Conservation (phyloP, 2,329 filamentous ascomycete genomes). For the Hymenoscyphus albidus region DNA sequence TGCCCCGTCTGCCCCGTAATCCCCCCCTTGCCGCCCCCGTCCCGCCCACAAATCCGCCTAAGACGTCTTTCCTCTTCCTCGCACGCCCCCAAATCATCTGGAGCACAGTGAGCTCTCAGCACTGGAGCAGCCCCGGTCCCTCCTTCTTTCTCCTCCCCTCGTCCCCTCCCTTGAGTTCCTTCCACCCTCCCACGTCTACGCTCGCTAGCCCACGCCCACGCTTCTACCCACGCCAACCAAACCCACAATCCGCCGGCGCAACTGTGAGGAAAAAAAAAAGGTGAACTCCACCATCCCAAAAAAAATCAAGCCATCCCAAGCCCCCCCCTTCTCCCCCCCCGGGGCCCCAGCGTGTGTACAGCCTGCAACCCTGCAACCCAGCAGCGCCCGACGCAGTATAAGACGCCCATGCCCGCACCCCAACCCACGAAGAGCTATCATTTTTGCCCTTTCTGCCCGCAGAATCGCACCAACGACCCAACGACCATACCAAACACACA, state of each 20-base stretch:
- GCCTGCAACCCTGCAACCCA: no score
- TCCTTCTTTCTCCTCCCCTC: not conserved
- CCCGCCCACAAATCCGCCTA: not conserved
- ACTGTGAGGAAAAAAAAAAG: not conserved
- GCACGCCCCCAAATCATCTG: not conserved
- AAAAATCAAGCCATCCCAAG: conserved; percentile 1
- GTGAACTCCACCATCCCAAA: not conserved
- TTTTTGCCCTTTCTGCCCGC: not conserved
- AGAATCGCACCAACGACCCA: not conserved
- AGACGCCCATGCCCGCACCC: not conserved
- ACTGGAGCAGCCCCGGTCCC: not conserved
- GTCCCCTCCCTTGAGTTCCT: no score
- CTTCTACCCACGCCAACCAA: not conserved
- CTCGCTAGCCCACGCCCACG: no score
- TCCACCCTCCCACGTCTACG: no score
- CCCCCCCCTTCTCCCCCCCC: not conserved
- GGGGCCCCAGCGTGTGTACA: not conserved
- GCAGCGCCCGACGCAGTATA: not conserved
- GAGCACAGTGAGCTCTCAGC: no score
- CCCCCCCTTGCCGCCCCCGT: not conserved
- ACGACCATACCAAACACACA: not conserved
- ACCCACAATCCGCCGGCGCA: not conserved
- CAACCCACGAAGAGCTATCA: not conserved
- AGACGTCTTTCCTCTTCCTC: not conserved
- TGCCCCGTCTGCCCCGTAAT: no score